phyloP scores from a whole-genome alignment of 139 green algal genomes.

The Chlorella sp. region DNA sequence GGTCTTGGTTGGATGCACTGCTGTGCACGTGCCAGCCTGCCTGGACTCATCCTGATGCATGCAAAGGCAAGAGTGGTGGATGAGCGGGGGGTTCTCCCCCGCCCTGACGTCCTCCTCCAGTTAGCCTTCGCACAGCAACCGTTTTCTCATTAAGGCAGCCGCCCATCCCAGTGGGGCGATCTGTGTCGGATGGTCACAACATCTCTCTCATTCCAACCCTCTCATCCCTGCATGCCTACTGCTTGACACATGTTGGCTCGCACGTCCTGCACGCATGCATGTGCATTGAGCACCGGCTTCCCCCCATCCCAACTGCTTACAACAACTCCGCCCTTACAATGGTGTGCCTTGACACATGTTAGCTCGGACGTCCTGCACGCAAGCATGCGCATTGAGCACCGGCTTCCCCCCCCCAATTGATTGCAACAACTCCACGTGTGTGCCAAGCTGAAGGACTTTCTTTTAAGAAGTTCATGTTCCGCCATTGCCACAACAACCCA shows the following conservation, averaged over 20 bases:
- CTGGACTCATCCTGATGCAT: neutral
- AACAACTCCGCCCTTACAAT: too few species aligned
- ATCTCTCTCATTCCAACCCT: slow-evolving; percentile 1
- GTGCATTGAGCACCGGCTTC: neutral
- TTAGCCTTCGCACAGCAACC: slow-evolving; percentile 48
- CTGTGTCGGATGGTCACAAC: slow-evolving; percentile 51
- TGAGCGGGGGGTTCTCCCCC: neutral
- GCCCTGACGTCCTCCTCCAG: slow-evolving; percentile 52
- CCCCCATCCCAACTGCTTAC: neutral
- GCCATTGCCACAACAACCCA: neutral
- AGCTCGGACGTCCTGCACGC: too few species aligned
- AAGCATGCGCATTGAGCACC: neutral
- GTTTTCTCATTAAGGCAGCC: slow-evolving; percentile 43
- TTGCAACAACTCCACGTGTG: too few species aligned
- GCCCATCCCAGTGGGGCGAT: neutral
- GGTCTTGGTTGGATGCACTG: neutral
- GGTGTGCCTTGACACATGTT: too few species aligned
- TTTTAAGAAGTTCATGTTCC: too few species aligned
- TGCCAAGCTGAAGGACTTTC: too few species aligned
- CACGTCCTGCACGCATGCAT: neutral
- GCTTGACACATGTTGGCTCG: too few species aligned
- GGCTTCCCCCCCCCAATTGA: too few species aligned
- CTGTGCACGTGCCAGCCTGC: neutral
- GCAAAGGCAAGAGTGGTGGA: slow-evolving; percentile 51
- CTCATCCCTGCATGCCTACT: neutral